Evolutionary conservation across 768 basidiomycete genomes (phyloP), one percentile per base, ranked within the genome.

Genomic region (Neoboletus magnificus): DNA sequence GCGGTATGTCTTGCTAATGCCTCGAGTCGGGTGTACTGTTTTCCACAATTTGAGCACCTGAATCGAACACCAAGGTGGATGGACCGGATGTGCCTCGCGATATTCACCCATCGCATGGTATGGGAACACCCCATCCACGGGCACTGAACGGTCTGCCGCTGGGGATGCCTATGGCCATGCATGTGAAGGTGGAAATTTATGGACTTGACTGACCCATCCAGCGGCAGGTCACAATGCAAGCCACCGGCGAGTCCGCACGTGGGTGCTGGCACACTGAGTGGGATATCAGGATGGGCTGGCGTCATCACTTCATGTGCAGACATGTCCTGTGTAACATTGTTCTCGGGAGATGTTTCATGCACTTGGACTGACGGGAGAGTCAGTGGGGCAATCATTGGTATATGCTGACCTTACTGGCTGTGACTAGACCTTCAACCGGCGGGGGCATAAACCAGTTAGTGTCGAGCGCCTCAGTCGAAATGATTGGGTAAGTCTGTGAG

Each of bases 181-280:
- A 50, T 25, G 22, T 33, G 50, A n/a, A 65, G 50, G 37, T 62
- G 62, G 16, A 1, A 12, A 25, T 42, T 49, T 27, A 62, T 52
- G 44, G 56, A 52, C 6, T 11, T 10, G 29, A 29, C 15, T 1
- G 53, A 52, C 29, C 25, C 39, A 6, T 50, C 33, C 11, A 59
- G 36, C 1, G 48, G 51, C n/a, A 18, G 29, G 32, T 20, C 11
- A 11, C 63, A 65, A 22, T 37, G 12, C 22, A 33, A 40, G 11
- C 49, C 35, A 30, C 41, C 36, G 13, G 49, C 12, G 16, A 58
- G 39, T 11, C 42, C 22, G 29, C 53, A 57, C 18, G 43, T 47
- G 18, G 46, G 29, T 42, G 11, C 4, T 20, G 29, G 25, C 37
- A 29, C 30, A 23, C 4, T 1, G 15, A 46, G 20, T 22, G 25